Evolutionary conservation across 768 basidiomycete genomes (phyloP), one percentile per base, ranked within the genome.

Genomic region (Pleurotus ostreatus): DNA sequence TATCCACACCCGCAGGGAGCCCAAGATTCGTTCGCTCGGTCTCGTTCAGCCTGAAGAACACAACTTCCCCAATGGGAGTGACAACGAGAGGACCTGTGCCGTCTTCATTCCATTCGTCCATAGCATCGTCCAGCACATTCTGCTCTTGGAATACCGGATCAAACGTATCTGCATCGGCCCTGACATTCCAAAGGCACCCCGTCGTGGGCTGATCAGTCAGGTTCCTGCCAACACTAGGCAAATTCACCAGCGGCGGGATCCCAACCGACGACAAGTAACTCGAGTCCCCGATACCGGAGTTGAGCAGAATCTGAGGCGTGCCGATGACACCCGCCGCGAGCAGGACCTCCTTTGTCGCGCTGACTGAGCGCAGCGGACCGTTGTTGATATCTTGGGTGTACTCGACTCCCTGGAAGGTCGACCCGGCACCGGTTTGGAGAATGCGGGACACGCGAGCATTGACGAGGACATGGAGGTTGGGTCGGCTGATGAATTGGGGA

Each of bases 1-100:
- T 74, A 59, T 77, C 75, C 1, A 60, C 54, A 41, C 70, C 61
- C 0, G 49, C 44, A 5, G 68, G 66, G 20, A 77, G 41, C 6
- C 68, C 53, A 3, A 65, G 37, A 56, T 59, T 65, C 5, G 43
- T 59, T 13, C 20, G 22, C 46, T 47, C 46, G 6, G 22, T 34
- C 15, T 49, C 15, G 26, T 25, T 26, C 13, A 49, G 12, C 15
- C 48, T 20, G 15, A 23, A 34, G 25, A 25, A 49, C 0, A 25
- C 48, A 9, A 61, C 1, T 6, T 67, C 60, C 5, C 49, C 62
- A 2, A 25, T 16, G 2, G 55, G 22, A 1, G 49, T 43, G 22
- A 56, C 56, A 5, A 56, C 56, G 13, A 67, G 58, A 4, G 56
- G 60, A 11, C 69, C 67, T 0, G 63, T 65, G 3, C 57, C 15